phyloP scores from a whole-genome alignment of 2,329 filamentous ascomycete genomes.

The Bipolaris gigantea region DNA sequence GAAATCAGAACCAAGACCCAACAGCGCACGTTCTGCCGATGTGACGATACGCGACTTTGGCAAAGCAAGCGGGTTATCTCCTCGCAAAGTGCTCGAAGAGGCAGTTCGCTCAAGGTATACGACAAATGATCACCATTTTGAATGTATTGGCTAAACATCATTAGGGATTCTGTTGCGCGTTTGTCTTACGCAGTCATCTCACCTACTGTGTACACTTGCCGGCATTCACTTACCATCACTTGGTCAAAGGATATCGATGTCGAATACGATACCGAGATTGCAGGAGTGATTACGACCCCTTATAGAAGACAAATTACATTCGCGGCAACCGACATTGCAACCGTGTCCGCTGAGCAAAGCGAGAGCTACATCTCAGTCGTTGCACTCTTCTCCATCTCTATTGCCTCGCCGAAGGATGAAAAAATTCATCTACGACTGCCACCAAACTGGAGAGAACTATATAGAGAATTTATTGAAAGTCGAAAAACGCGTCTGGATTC shows the following conservation, averaged over 20 bases:
- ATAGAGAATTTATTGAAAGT: slow-evolving; percentile 72
- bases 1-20: slow-evolving; percentile 35
- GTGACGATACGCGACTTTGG: slow-evolving; percentile 80
- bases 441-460: slow-evolving; percentile 79
- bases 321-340: slow-evolving; percentile 74
- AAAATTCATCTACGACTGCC: slow-evolving; percentile 81
- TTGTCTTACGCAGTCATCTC: slow-evolving; percentile 72
- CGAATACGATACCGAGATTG: slow-evolving; percentile 48
- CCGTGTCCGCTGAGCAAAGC: slow-evolving; percentile 76
- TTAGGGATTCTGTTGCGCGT: slow-evolving; percentile 69
- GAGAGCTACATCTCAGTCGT: slow-evolving; percentile 83
- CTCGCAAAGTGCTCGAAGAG: slow-evolving; percentile 78
- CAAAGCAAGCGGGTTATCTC: slow-evolving; percentile 75
- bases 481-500: slow-evolving; percentile 72
- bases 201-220: slow-evolving; percentile 71
- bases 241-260: slow-evolving; percentile 76
- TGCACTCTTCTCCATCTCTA: slow-evolving; percentile 80
- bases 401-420: slow-evolving; percentile 77
- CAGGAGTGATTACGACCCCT: slow-evolving; percentile 50
- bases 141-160: not conserved
- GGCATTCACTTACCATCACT: slow-evolving; percentile 71
- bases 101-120: slow-evolving; percentile 76
- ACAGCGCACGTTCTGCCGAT: slow-evolving; percentile 49
- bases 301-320: slow-evolving; percentile 58
- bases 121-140: not conserved